Evolutionary conservation across 176 grass and related monocot species (phyloP), one percentile per base, ranked within the genome.

Genomic region (Avena eriantha): DNA sequence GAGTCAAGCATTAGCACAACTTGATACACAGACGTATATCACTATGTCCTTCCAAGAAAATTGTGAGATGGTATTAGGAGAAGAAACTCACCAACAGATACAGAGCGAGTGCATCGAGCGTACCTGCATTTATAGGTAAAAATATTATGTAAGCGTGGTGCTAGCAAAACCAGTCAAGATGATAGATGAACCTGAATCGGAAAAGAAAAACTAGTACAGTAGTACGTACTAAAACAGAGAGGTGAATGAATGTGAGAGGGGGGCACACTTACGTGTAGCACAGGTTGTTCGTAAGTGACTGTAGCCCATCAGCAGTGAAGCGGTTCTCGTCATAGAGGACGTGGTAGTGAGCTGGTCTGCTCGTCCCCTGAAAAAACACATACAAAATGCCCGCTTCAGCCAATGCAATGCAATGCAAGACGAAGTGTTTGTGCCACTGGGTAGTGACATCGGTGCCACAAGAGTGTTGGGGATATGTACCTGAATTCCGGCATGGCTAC

Each of bases 401-500:
- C 22, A 46, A 17, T 13, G 51, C 14, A 7, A 17, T 41, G 39
- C 39, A 41, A 41, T 0, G 7, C 39, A 7, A 29, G 39, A 31
- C 18, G 19, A 76, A 68, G 73, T 23, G 21, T 56, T 18, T 60
- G 35, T 19, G 17, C 17, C 5, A 60, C 33, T 3, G 8, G 54
- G 14, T 10, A 83, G 39, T 78, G 4, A 83, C 45, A 78, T 19
- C 26, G 17, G 63, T 35, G 2, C 19, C 4, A 66, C 17, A 8
- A 18, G 3, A 69, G 19, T 79, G 39, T 76, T 16, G 13, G 4
- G 43, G 18, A 66, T 3, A 43, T 3, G 50, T 85, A 95, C 93
- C 90, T 91, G 72, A 39, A 95, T 95, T 23, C 91, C 93, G 39
- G 91, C 88, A 89, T 95, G 93, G 69, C 95, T 98, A 73, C 95